Conservation (phyloP, 768 basidiomycete genomes). For the Piloderma croceum region DNA sequence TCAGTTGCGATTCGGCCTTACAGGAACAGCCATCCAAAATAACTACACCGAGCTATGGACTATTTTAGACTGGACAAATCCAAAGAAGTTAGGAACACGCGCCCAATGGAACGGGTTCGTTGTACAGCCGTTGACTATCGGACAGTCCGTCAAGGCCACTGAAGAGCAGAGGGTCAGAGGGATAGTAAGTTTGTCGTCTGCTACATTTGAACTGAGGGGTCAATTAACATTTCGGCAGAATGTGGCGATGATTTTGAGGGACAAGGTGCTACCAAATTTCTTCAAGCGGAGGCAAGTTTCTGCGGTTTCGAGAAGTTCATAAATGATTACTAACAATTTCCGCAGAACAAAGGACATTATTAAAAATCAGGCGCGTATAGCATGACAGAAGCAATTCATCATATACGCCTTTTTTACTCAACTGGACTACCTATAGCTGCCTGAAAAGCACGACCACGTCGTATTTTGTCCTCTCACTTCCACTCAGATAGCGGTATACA, state of each 20-base stretch:
- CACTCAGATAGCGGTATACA: slow-evolving; percentile 70
- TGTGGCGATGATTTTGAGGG: slow-evolving; percentile 56
- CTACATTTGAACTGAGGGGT: neutral
- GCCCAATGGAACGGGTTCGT: slow-evolving; percentile 77
- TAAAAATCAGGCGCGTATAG: slow-evolving; percentile 47
- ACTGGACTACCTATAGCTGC: too few species aligned
- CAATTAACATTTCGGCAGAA: slow-evolving; percentile 27
- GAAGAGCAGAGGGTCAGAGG: slow-evolving; percentile 57
- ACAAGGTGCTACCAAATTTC: slow-evolving; percentile 71
- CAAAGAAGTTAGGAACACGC: slow-evolving; percentile 64
- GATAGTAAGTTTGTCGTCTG: slow-evolving; percentile 30
- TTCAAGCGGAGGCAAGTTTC: slow-evolving; percentile 67
- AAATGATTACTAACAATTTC: neutral
- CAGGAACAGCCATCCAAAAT: slow-evolving; percentile 80
- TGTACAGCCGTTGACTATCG: slow-evolving; percentile 56
- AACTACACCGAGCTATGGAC: slow-evolving; percentile 89
- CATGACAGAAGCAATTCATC: neutral
- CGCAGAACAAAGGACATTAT: slow-evolving; percentile 72
- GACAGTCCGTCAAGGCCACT: slow-evolving; percentile 62
- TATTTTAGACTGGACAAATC: slow-evolving; percentile 88
- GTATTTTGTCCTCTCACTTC: slow-evolving; percentile 87
- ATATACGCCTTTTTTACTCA: too few species aligned
- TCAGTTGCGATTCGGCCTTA: slow-evolving; percentile 72
- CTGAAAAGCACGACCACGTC: slow-evolving; percentile 83
- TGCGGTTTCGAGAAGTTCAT: neutral